Base-by-base conservation (phyloP, 306 rosid genomes). In the Trifolium subterraneum region DNA sequence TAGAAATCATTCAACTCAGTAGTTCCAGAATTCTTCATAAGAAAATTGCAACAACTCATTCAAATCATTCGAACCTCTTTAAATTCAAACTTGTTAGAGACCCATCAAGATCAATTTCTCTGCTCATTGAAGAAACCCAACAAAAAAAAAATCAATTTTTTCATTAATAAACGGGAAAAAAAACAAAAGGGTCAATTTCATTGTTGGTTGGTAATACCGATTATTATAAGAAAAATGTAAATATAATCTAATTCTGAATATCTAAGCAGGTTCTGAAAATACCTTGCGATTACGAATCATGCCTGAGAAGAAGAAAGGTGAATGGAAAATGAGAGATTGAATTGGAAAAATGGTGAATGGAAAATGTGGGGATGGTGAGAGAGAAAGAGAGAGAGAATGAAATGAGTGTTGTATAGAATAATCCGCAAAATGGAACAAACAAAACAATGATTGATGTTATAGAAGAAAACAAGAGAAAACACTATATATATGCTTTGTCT, bases 1-100 rank as follows among this genome's bases (percentile, higher is more conserved):
- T 84, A 84, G 66, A 84, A 84, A 44, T 59, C 8, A 81, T 75
- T 74, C 83, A 84, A 84, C 62, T 84, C 88, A 61, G 84, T 78
- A 27, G 79, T 7, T 56, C 86, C 88, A 74, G 73, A 61, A 44
- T 27, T 79, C 88, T 18, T 78, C 83, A 74, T 76, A 68, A 75
- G 82, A 84, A 54, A 29, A 8, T 72, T 14, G 5, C 33, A 68
- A 18, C 78, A 82, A 63, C 64, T 59, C 63, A 74, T 10, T 78
- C 80, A 8, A 78, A 74, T 64, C 7, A 56, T 39, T 23, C 16
- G 7, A 1, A 72, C 78, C 13, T 38, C 27, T 47, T 47, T 74
- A 19, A 67, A 69, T 54, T 48, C 51, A 42, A 58, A 51, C n/a
- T 6, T 29, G 45, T 74, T 74, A 60, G 8, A 73, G 39, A 74